A percentile compares a stretch with the other conserved stretches of the same genome.
Conservation (phyloP, 805 yeast species). For the Metschnikowia santaceciliae region DNA sequence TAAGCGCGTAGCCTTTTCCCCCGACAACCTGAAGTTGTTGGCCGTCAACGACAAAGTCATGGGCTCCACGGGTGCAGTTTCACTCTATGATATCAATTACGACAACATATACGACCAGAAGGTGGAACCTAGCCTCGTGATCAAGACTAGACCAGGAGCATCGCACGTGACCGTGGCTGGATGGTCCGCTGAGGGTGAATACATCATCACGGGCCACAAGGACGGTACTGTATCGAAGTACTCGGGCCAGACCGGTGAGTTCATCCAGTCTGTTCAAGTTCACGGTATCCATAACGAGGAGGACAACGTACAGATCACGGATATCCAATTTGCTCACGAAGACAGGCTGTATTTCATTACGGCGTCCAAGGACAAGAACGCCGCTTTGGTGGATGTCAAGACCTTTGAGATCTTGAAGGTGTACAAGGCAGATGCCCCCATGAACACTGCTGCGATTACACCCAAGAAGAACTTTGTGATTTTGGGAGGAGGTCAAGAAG, state of each 20-base stretch:
- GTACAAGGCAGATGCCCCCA: conserved; percentile 84
- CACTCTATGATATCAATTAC: conserved; percentile 59
- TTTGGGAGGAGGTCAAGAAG: conserved; percentile 99
- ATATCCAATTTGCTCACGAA: conserved; percentile 76
- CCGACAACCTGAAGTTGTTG: conserved; percentile 63
- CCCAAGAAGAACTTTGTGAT: conserved; percentile 89
- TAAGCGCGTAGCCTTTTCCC: conserved; percentile 82
- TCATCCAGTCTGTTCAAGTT: conserved; percentile 51
- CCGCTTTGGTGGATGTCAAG: conserved; percentile 75
- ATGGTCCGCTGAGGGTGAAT: conserved; percentile 74
- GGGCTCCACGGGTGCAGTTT: conserved; percentile 79
- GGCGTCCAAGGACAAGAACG: conserved; percentile 86
- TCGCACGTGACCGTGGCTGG: conserved; percentile 77
- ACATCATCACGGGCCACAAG: conserved; percentile 81
- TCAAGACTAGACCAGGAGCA: conserved; percentile 54
- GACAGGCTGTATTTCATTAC: conserved; percentile 90
- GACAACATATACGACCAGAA: conserved; percentile 42
- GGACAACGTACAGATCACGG: conserved; percentile 55
- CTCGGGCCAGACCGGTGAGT: conserved; percentile 72
- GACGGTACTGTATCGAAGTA: conserved; percentile 83
- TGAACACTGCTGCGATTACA: conserved; percentile 93
- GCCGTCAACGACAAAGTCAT: conserved; percentile 87
- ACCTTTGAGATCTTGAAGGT: conserved; percentile 67
- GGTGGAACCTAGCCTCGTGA: conserved; percentile 54
- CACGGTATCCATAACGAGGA: conserved; percentile 65